phyloP scores from a whole-genome alignment of 306 rosid species.

The Carpinus fangiana region DNA sequence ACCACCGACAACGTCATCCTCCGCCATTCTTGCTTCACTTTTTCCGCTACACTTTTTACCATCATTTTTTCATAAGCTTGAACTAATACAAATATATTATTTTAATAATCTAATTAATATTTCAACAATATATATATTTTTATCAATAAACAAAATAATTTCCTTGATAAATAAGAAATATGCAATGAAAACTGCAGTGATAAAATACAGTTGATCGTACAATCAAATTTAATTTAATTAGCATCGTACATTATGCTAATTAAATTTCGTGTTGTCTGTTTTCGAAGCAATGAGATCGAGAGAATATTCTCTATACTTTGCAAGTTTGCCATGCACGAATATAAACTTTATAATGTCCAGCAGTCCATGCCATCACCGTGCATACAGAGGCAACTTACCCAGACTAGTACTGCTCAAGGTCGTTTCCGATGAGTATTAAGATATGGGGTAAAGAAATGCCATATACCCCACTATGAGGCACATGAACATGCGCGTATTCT shows the following conservation, averaged over 20 bases:
- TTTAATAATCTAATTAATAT: too few species aligned
- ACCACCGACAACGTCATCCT: too few species aligned
- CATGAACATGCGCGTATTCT: neutral
- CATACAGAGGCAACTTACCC: neutral
- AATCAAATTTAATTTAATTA: too few species aligned
- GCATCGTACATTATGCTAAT: too few species aligned
- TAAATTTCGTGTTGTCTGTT: neutral
- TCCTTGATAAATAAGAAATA: neutral
- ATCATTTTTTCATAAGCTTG: too few species aligned
- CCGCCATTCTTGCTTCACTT: too few species aligned
- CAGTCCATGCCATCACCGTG: neutral
- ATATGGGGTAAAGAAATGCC: neutral
- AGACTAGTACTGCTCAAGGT: neutral
- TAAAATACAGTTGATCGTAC: too few species aligned
- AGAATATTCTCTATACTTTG: neutral
- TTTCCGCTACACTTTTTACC: too few species aligned
- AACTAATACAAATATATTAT: too few species aligned
- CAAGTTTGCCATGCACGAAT: slow-evolving; percentile 1
- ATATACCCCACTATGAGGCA: neutral
- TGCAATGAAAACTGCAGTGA: neutral
- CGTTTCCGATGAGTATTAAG: too few species aligned
- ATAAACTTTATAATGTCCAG: neutral
- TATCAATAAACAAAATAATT: neutral
- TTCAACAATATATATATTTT: too few species aligned
- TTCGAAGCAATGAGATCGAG: neutral